Evolutionary conservation across 257 asterid species (phyloP).

Genomic region (Nicotiana tabacum): DNA sequence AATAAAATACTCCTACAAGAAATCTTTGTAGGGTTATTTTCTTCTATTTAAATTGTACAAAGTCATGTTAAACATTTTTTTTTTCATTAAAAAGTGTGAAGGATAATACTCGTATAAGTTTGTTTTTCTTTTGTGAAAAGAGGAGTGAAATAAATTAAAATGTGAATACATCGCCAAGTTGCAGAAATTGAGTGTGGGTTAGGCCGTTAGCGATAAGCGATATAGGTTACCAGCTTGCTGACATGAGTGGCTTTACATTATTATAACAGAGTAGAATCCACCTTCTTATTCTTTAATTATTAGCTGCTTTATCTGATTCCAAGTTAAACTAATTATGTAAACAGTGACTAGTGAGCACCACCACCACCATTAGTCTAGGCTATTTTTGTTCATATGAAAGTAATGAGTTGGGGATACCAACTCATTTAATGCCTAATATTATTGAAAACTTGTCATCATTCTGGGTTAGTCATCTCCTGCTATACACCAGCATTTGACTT

Average conservation of each 20-base stretch:
- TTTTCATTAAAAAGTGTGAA: no score
- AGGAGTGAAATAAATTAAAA: neutral
- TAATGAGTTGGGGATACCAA: neutral
- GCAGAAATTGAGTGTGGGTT: neutral
- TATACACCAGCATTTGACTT: neutral
- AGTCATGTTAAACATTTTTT: no score
- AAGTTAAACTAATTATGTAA: neutral
- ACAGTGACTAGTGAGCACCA: neutral
- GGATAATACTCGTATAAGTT: neutral
- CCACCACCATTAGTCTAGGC: neutral
- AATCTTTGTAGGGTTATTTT: no score
- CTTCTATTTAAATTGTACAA: no score
- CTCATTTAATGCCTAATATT: neutral
- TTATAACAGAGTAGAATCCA: neutral
- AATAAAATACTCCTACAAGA: no score
- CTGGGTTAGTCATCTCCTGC: neutral
- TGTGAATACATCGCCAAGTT: neutral
- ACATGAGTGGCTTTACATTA: neutral
- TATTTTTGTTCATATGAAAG: neutral
- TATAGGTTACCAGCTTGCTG: slow-evolving; percentile 3
- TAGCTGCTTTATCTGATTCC: neutral
- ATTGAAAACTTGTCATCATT: neutral
- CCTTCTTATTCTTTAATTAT: neutral
- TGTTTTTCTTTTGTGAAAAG: neutral
- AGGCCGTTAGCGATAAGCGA: neutral